Conservation (phyloP, 371 early-diverging fungal species). For the Actinomortierella wolfii region DNA sequence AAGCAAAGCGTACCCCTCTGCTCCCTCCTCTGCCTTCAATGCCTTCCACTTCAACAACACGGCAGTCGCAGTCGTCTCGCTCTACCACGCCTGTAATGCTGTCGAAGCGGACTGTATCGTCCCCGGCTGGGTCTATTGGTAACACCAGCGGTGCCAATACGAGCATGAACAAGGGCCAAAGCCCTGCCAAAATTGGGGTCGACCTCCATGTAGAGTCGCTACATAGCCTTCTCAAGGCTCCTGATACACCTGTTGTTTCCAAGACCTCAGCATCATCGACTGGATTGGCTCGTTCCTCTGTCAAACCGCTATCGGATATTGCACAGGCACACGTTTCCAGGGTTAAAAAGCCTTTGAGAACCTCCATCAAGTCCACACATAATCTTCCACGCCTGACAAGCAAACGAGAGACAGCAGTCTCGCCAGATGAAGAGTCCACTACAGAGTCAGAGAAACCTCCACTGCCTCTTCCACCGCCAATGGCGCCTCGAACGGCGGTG, state of each 20-base stretch:
- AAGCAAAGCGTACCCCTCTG: conserved; percentile 14
- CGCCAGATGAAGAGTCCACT: conserved; percentile 40
- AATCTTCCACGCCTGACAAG: conserved; percentile 18
- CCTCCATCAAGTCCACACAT: conserved; percentile 31
- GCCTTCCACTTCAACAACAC: no score
- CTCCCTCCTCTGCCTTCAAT: no score
- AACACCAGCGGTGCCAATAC: no score
- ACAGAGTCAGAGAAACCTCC: conserved; percentile 31
- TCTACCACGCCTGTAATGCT: no score
- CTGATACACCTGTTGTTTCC: conserved; percentile 23
- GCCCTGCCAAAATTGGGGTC: conserved; percentile 18
- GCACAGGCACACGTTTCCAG: conserved; percentile 38
- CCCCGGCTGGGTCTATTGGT: no score
- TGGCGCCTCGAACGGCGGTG: conserved; percentile 4
- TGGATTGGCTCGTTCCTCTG: no score
- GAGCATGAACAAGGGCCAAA: conserved; percentile 12
- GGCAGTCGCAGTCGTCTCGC: no score
- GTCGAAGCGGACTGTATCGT: no score
- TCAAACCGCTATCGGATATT: conserved; percentile 13
- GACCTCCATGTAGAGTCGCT: conserved; percentile 43
- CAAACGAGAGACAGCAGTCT: conserved; percentile 22
- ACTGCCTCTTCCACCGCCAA: not conserved
- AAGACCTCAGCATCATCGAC: conserved; percentile 2
- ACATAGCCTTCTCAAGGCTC: conserved; percentile 28
- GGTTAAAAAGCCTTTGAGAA: conserved; percentile 32